Evolutionary conservation across 139 green algal species (phyloP), one percentile per base, ranked within the genome.

Genomic region (Chlorella sorokiniana): DNA sequence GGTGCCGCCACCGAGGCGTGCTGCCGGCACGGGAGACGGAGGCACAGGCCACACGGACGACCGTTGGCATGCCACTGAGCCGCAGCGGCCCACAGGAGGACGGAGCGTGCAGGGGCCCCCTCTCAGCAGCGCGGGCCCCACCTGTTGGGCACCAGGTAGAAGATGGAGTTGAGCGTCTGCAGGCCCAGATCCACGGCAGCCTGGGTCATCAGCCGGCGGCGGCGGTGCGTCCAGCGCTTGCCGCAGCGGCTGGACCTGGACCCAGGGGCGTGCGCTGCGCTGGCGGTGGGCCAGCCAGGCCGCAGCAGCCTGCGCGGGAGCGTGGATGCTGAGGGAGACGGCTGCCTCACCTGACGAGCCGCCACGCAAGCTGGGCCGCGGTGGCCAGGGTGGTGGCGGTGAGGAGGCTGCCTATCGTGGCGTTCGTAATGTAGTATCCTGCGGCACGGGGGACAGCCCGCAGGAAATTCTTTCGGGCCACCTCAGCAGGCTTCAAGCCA

Each of bases 91-190:
- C n/a, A n/a, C n/a, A n/a, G n/a, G n/a, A n/a, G n/a, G n/a, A n/a
- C n/a, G n/a, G n/a, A n/a, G n/a, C n/a, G n/a, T n/a, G n/a, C n/a
- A n/a, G 45, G 45, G 45, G 10, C 3, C 11, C 25, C 27, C 7
- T n/a, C 7, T 3, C 6, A 61, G 27, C 52, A 14, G 52, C 52
- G 8, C 4, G 3, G 22, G 2, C 4, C 35, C 33, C 37, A 72
- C 25, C n/a, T 59, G 54, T 87, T 87, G 33, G 80, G 80, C 0
- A 54, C 23, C 8, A 87, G 51, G 42, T 84, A 88, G 3, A 84
- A 38, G 0, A 78, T 3, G 18, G 27, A 23, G 68, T 69, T 88
- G 18, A 76, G 0, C 5, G 70, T 33, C 61, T 78, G 68, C 71
- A 84, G 41, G 7, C 23, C 18, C 41, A 84, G 67, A 45, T 84